Conservation (phyloP, 2,329 filamentous ascomycete species). For the Clonostachys chloroleuca region DNA sequence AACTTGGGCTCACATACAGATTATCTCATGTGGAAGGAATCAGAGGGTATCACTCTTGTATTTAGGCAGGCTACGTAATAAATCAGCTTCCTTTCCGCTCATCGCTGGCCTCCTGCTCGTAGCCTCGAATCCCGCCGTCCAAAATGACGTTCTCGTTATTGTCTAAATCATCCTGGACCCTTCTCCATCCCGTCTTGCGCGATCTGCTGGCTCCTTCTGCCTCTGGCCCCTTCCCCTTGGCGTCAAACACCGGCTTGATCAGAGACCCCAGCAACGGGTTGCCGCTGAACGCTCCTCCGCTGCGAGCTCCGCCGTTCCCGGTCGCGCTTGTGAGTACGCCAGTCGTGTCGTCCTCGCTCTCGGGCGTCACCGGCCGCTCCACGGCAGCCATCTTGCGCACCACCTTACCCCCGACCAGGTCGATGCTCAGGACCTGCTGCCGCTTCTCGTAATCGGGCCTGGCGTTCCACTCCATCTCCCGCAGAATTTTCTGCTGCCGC, state of each 20-base stretch:
- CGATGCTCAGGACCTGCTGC: conserved; percentile 78
- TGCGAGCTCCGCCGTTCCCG: conserved; percentile 21
- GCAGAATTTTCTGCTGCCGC: conserved; percentile 75
- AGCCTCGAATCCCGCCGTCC: conserved; percentile 49
- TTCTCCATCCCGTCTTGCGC: conserved; percentile 44
- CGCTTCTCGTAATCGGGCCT: conserved; percentile 87
- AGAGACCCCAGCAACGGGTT: conserved; percentile 64
- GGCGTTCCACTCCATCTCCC: conserved; percentile 84
- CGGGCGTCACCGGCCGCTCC: conserved; percentile 53
- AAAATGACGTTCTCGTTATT: conserved; percentile 56
- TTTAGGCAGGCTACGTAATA: too few species aligned
- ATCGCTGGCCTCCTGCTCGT: conserved; percentile 7
- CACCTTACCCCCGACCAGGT: conserved; percentile 73
- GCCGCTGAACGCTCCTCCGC: conserved; percentile 59
- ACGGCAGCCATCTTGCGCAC: conserved; percentile 65
- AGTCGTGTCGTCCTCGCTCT: conserved; percentile 30
- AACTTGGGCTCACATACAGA: too few species aligned
- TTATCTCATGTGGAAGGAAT: too few species aligned
- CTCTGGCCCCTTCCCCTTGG: conserved; percentile 44
- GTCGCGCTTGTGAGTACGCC: conserved; percentile 23
- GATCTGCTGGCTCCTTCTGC: conserved; percentile 27
- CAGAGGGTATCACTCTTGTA: too few species aligned
- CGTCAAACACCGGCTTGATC: conserved; percentile 58
- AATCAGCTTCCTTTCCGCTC: too few species aligned
- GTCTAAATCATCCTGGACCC: conserved; percentile 56